phyloP scores from a whole-genome alignment of 2,329 filamentous ascomycete species.

The Leptodontidium sp. region DNA sequence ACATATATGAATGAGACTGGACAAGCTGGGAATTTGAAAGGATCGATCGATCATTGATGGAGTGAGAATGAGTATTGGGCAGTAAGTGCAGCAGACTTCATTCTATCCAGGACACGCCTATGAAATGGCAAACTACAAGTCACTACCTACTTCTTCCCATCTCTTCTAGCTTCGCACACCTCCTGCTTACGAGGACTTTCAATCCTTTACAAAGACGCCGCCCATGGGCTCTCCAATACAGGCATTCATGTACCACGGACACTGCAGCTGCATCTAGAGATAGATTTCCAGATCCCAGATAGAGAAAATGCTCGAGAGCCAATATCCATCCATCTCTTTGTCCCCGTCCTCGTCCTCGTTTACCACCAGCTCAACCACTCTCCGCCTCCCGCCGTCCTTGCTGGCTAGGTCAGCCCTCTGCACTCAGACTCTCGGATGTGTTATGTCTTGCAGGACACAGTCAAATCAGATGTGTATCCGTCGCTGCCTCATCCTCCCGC shows the following conservation, averaged over 20 bases:
- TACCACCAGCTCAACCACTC: too few relatives aligned
- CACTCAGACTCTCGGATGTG: background rate
- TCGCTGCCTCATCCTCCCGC: background rate
- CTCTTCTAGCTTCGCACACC: too few relatives aligned
- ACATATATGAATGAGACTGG: too few relatives aligned
- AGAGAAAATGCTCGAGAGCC: background rate
- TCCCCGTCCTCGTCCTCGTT: background rate
- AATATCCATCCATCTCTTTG: too few relatives aligned
- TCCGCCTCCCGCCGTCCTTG: background rate
- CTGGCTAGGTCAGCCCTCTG: background rate
- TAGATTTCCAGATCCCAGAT: background rate
- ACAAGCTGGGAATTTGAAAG: too few relatives aligned
- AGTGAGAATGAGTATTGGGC: too few relatives aligned
- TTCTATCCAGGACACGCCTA: too few relatives aligned
- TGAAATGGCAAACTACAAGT: background rate
- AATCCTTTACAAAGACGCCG: constrained; percentile 3
- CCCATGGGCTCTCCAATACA: background rate
- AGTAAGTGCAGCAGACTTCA: too few relatives aligned
- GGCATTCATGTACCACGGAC: background rate
- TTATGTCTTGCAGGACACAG: constrained; percentile 4
- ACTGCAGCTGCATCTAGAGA: background rate
- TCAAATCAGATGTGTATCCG: constrained; percentile 1
- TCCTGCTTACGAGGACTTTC: background rate
- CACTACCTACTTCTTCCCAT: background rate
- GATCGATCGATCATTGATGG: too few relatives aligned